Evolutionary conservation across 345 rosid species (phyloP), one percentile per base, ranked within the genome.

Genomic region (Rhodamnia argentea): DNA sequence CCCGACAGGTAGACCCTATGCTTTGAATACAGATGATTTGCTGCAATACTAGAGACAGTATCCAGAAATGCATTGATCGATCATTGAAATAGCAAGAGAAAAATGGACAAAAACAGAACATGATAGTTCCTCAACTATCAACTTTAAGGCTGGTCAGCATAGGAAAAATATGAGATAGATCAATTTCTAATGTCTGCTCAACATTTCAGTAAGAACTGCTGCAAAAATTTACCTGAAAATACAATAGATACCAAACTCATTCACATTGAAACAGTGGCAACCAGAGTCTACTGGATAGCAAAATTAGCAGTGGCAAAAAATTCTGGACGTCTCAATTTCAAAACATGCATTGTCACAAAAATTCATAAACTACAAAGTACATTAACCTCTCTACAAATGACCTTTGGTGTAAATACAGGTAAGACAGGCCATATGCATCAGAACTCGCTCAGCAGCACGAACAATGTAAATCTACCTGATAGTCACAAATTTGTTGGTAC

Each of bases 401-500:
- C 87, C 91, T 84, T 84, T 85, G 90, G 89, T 55, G 86, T 89
- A 90, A 89, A 88, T 88, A 93, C 92, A 91, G 81, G 88, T 85
- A 87, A 88, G 82, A 84, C 91, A 90, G 91, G 89, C 90, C 92
- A 88, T 81, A 85, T 85, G 90, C 87, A 83, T 52, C 22, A 83
- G 84, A 60, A 83, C 87, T 74, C 83, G 84, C 88, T 64, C 82
- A 27, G 81, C 59, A 27, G 87, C 64, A 70, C 86, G 64, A 40
- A 84, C 85, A 44, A 83, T 82, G 55, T 84, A 83, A 88, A 86
- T 87, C 96, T 96, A 97, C 92, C 98, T 97, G 94, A 97, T 97
- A 6, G 99, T 97, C 89, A 97, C 98, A 52, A 96, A 96, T 96
- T 96, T 97, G 93, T 96, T 96, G 87, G 99, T 97, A 55, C 99